Percentiles rank a stretch among this genome's conserved stretches.
Evolutionary conservation across 208 protist genomes (phyloP).

Genomic region (Endotrypanum monterogeii): DNA sequence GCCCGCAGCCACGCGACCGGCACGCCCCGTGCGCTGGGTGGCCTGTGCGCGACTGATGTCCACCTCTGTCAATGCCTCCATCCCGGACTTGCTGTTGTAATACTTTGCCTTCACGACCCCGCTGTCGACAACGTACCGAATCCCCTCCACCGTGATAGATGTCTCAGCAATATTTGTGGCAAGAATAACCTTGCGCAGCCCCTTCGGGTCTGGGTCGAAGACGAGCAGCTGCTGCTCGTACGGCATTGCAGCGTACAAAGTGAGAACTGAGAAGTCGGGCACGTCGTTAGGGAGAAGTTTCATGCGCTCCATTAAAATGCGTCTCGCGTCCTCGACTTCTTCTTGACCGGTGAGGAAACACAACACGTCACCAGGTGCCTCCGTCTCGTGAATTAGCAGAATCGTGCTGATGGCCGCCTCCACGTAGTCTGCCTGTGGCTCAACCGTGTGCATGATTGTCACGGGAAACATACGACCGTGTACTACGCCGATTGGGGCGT

Average conservation of each 20-base stretch:
- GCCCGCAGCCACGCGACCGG: conserved; percentile 95
- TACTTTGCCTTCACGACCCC: conserved; percentile 98
- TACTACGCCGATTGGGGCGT: conserved; percentile 92
- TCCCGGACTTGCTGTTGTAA: conserved; percentile 97
- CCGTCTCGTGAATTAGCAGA: conserved; percentile 96
- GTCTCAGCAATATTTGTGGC: conserved; percentile 99
- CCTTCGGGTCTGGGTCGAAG: conserved; percentile 93
- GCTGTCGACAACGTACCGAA: conserved; percentile 98
- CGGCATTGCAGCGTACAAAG: conserved; percentile 96
- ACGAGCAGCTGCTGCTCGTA: conserved; percentile 96
- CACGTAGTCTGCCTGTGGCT: conserved; percentile 97
- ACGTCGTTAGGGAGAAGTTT: conserved; percentile 71
- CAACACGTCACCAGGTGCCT: conserved; percentile 98
- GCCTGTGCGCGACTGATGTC: conserved; percentile 94
- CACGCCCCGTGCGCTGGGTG: conserved; percentile 96
- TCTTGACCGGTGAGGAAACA: conserved; percentile 99
- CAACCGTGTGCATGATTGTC: conserved; percentile 92
- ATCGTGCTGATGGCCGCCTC: conserved; percentile 97
- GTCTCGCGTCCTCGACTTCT: conserved; percentile 89
- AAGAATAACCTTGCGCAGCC: conserved; percentile 95
- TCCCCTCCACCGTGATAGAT: conserved; percentile 99
- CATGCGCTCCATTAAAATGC: conserved; percentile 77
- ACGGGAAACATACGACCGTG: conserved; percentile 92
- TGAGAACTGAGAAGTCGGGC: conserved; percentile 71
- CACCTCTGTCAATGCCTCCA: conserved; percentile 96